phyloP scores from a whole-genome alignment of 75 land plant genomes.

The Sequoiadendron giganteum region DNA sequence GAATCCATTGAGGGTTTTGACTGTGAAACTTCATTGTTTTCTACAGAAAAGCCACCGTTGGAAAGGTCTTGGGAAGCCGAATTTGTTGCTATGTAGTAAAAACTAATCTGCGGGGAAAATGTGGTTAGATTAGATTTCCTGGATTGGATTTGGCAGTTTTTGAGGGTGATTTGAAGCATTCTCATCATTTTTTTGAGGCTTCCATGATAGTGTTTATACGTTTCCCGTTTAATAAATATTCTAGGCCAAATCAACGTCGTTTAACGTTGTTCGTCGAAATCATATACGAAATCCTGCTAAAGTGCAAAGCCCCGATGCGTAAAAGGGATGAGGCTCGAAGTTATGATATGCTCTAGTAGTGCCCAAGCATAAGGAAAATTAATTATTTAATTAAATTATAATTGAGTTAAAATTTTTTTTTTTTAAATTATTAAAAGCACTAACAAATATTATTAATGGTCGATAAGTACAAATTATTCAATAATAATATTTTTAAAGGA shows the following conservation, averaged over 20 bases:
- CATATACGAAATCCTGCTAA: no score
- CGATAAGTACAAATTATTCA: no score
- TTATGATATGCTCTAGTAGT: no score
- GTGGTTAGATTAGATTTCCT: neutral
- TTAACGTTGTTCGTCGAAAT: neutral
- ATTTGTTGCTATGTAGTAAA: neutral
- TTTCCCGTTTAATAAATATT: no score
- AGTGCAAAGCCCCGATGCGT: no score
- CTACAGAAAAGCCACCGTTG: neutral
- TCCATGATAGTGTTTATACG: neutral
- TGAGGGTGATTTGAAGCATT: neutral
- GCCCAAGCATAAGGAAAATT: no score
- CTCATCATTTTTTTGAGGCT: neutral
- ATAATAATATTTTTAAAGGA: no score
- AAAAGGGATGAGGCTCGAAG: no score
- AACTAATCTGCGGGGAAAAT: neutral
- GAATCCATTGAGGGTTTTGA: constrained; percentile 5
- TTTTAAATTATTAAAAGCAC: no score
- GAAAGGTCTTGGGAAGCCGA: neutral
- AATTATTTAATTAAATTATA: no score
- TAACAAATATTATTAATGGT: no score
- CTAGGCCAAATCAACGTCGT: neutral
- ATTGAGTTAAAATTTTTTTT: no score
- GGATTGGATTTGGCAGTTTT: neutral
- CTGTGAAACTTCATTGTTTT: constrained; percentile 7